A percentile compares a stretch with the other conserved stretches of the same genome.
These are phyloP conservation scores for Cryptococcus floricola DNA, from an alignment of 1,284 basidiomycete species.

Conservation along the genomic window DNA sequence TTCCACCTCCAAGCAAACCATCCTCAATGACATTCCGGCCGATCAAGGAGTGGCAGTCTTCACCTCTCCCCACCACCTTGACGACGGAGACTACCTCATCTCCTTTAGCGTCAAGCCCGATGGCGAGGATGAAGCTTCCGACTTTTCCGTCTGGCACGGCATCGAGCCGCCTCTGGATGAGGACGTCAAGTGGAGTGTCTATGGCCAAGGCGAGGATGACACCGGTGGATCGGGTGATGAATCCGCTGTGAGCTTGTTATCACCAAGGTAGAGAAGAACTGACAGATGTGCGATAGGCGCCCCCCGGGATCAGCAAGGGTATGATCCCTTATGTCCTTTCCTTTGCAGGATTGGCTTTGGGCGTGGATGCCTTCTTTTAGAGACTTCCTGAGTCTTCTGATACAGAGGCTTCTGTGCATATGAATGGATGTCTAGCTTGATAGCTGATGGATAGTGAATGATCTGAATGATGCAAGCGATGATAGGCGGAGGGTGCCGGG, in stretches of 20 bases:
- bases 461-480: background rate
- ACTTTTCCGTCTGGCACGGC: background rate
- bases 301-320: too few relatives aligned
- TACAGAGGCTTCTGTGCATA: background rate
- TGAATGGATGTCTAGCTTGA: background rate
- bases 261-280: too few relatives aligned
- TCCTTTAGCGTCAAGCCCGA: background rate
- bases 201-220: too few relatives aligned
- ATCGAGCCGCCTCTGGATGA: background rate
- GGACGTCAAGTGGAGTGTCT: too few relatives aligned
- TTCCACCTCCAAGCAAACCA: background rate
- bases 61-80: background rate
- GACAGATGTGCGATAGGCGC: too few relatives aligned
- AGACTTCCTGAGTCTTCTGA: background rate
- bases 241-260: too few relatives aligned
- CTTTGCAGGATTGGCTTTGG: too few relatives aligned
- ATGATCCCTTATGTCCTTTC: too few relatives aligned
- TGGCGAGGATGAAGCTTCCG: background rate
- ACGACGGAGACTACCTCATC: background rate
- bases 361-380: too few relatives aligned
- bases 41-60: background rate
- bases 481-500: background rate
- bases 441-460: background rate
- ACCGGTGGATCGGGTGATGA: too few relatives aligned
- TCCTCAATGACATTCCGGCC: background rate